phyloP scores from a whole-genome alignment of 2,329 filamentous ascomycete genomes.

The Colletotrichum higginsianum region DNA sequence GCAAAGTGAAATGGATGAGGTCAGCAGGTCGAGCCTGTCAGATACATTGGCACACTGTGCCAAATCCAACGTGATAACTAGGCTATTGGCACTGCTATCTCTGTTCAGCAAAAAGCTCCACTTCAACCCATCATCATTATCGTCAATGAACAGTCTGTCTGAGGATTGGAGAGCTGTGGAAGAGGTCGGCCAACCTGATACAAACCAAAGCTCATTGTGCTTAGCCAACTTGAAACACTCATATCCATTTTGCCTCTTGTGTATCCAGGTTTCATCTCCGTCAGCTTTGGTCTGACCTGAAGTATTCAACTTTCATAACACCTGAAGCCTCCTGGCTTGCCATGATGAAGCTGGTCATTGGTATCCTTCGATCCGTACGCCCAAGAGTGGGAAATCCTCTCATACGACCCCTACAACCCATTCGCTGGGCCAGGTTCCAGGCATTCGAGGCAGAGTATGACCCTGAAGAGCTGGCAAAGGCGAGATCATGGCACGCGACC shows the following conservation, averaged over 20 bases:
- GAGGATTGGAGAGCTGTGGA: not conserved
- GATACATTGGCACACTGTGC: not conserved
- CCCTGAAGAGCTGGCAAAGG: conserved; percentile 64
- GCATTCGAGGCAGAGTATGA: conserved; percentile 67
- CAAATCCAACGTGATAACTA: not conserved
- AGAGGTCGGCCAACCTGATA: not conserved
- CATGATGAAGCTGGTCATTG: conserved; percentile 15
- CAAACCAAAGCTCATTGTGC: not conserved
- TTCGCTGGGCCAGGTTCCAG: conserved; percentile 54
- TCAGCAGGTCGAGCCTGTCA: not conserved
- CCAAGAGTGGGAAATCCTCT: conserved; percentile 1
- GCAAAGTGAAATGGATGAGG: not conserved
- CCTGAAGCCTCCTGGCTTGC: not conserved
- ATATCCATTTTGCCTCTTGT: not conserved
- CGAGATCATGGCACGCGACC: conserved; percentile 65
- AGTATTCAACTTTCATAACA: not conserved
- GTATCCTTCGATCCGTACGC: conserved; percentile 8
- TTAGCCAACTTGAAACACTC: not conserved
- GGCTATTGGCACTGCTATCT: not conserved
- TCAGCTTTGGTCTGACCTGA: not conserved
- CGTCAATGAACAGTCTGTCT: conserved; percentile 1
- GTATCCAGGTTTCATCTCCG: not conserved
- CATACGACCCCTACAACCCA: conserved; percentile 10
- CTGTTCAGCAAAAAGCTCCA: not conserved
- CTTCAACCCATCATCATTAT: not conserved